Evolutionary conservation across 192 early-diverging fungal species (phyloP).

Genomic region (Anaeromyces robustus): DNA sequence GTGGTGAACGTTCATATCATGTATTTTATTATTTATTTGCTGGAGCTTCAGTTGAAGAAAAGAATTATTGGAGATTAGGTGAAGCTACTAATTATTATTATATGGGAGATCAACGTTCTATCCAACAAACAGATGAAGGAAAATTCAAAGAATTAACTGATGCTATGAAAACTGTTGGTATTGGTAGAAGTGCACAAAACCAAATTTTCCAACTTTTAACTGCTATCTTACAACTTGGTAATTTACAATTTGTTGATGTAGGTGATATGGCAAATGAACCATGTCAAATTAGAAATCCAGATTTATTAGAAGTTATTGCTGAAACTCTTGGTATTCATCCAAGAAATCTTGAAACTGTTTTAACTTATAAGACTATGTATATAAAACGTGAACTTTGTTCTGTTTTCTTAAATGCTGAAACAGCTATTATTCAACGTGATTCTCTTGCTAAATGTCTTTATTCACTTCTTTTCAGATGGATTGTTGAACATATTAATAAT

Average conservation of each 20-base stretch:
- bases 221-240: constrained; percentile 76
- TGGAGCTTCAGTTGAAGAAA: constrained; percentile 68
- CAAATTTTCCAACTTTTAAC: constrained; percentile 76
- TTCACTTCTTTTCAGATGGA: constrained; percentile 70
- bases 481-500: constrained; percentile 80
- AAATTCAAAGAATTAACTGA: constrained; percentile 36
- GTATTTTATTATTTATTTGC: constrained; percentile 88
- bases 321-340: constrained; percentile 65
- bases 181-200: constrained; percentile 60
- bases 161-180: constrained; percentile 76
- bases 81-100: constrained; percentile 1
- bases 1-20: constrained; percentile 69
- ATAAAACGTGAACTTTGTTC: constrained; percentile 72
- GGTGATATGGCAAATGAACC: constrained; percentile 55
- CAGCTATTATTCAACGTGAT: constrained; percentile 67
- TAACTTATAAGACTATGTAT: constrained; percentile 72
- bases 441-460: constrained; percentile 57
- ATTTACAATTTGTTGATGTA: constrained; percentile 51
- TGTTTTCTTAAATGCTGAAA: constrained; percentile 57
- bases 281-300: constrained; percentile 58
- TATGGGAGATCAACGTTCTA: not conserved
- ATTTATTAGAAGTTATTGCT: constrained; percentile 59
- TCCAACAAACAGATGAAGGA: not conserved
- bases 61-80: constrained; percentile 50
- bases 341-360: constrained; percentile 52